Conservation (phyloP, 2,329 filamentous ascomycete species). For the Calonectria fujianensis region DNA sequence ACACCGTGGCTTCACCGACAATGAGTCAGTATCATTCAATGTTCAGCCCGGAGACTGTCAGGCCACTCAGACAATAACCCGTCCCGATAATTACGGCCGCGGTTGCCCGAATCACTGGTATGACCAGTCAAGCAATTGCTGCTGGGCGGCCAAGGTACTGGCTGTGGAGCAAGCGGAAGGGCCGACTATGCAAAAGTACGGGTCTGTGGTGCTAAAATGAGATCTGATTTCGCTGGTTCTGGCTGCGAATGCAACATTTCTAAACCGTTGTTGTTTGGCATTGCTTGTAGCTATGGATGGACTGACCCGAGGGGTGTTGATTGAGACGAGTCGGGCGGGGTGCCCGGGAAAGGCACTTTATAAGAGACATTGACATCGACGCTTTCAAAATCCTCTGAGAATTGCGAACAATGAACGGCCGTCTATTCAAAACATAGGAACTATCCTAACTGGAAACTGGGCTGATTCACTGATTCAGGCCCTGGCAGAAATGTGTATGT, state of each 20-base stretch:
- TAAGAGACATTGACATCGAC: background rate
- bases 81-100: slow-evolving; percentile 5
- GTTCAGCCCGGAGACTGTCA: slow-evolving; percentile 9
- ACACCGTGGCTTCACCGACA: slow-evolving; percentile 40
- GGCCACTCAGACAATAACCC: slow-evolving; percentile 6
- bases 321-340: background rate
- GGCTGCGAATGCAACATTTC: slow-evolving; percentile 18
- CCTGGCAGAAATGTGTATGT: background rate
- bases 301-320: slow-evolving; percentile 7
- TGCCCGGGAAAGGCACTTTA: background rate
- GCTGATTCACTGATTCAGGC: slow-evolving; percentile 15
- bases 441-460: background rate
- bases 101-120: slow-evolving; percentile 4
- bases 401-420: background rate
- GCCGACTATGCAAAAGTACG: background rate
- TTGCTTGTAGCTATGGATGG: background rate
- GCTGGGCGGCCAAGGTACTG: background rate
- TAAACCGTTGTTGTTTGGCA: slow-evolving; percentile 15
- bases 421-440: background rate
- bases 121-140: background rate
- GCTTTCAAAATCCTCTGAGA: background rate
- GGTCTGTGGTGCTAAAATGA: background rate
- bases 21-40: slow-evolving; percentile 35
- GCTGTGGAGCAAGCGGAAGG: slow-evolving; percentile 14
- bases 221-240: slow-evolving; percentile 6